These are phyloP conservation scores for Microsporum canis DNA, from an alignment of 2,329 filamentous ascomycete genomes.

Conservation along the genomic window DNA sequence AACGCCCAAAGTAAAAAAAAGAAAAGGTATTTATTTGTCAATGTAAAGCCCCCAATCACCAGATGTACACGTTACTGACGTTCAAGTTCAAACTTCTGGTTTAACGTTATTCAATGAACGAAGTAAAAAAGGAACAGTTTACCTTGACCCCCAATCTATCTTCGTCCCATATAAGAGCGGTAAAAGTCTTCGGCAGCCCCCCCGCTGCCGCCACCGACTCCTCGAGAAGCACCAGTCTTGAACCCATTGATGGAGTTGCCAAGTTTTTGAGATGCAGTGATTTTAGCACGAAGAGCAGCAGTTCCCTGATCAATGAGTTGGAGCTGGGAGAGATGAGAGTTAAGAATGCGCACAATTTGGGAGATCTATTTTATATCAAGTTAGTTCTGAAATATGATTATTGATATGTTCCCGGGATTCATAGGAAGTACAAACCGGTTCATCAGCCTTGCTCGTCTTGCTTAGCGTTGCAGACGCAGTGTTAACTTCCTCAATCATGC, in stretches of 20 bases:
- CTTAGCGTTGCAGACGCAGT: slow-evolving; percentile 76
- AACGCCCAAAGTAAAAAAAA: not conserved
- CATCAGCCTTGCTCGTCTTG: slow-evolving; percentile 79
- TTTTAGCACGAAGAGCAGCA: slow-evolving; percentile 67
- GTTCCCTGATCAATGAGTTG: slow-evolving; percentile 89
- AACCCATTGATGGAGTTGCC: slow-evolving; percentile 43
- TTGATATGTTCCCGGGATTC: not conserved
- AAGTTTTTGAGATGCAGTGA: slow-evolving; percentile 68
- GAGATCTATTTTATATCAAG: slow-evolving; percentile 52
- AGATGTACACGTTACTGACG: not conserved
- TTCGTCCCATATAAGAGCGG: slow-evolving; percentile 69
- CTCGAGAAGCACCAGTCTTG: slow-evolving; percentile 14
- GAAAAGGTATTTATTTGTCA: not conserved
- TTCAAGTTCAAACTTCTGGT: not conserved
- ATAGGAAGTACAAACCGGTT: slow-evolving; percentile 54
- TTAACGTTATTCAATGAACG: not conserved
- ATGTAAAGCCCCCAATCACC: not conserved
- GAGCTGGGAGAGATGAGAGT: slow-evolving; percentile 80
- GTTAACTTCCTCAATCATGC: slow-evolving; percentile 99
- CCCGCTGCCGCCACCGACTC: slow-evolving; percentile 32
- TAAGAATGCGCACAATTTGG: slow-evolving; percentile 90
- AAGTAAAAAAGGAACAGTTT: not conserved
- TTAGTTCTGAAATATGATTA: not conserved
- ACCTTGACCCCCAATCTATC: slow-evolving; percentile 29
- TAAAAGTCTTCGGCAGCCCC: slow-evolving; percentile 79